Evolutionary conservation across 2,329 filamentous ascomycete genomes (phyloP), one percentile per base, ranked within the genome.

Genomic region (Xylaria multiplex): DNA sequence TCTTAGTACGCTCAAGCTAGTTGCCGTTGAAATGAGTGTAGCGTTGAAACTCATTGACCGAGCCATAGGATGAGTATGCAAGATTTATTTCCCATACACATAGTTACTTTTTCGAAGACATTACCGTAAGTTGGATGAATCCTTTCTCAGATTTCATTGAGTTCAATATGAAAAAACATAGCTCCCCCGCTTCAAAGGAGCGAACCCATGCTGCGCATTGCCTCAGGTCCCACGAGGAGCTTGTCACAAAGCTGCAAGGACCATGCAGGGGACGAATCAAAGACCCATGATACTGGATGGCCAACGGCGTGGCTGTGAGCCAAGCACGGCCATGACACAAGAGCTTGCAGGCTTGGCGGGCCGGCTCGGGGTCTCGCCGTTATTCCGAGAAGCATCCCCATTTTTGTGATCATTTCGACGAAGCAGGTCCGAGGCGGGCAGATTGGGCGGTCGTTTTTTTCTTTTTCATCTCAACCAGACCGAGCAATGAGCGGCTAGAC

Each of bases 331-430:
- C 54, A 64, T 66, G 60, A 64, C 49, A 66, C 60, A 59, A 14
- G n/a, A 56, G 60, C 55, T 27, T 59, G 24, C 45, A 66, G 64
- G 60, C 64, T 66, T 66, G 64, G 64, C 64, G 24, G 50, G 60
- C 45, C 64, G 64, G 55, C 45, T 45, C 59, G 19, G 49, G 54
- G 54, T 45, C 59, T 63, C 24, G 52, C 58, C 59, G 58, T 59
- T 54, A 57, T 61, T 48, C 49, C 59, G 37, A 53, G 35, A 65
- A 30, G 30, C 3, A n/a, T 24, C 2, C 19, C 37, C 37, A 46
- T 45, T 13, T 37, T 22, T n/a, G 11, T 49, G 5, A 22, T 24
- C 9, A 49, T 8, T 32, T 48, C 11, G 13, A 30, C 24, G 16
- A 16, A 24, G 7, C 14, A 61, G 22, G 27, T 54, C 35, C 13